Evolutionary conservation across 257 asterid species (phyloP), one percentile per base, ranked within the genome.

Genomic region (Forsythia viridissima): DNA sequence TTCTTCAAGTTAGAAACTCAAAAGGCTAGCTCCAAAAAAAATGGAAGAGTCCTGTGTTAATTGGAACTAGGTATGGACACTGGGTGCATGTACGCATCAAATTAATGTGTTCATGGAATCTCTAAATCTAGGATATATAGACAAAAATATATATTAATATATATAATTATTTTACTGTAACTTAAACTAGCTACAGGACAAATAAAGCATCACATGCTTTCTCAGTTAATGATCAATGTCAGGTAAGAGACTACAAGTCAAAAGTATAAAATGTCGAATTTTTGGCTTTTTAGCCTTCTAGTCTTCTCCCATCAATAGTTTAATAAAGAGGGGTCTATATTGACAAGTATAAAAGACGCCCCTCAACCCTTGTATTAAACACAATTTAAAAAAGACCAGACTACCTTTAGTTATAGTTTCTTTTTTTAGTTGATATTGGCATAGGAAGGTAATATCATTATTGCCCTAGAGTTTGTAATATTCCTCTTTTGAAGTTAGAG

Each of bases 71-170:
- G 63, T 20, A 30, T 40, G 74, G 38, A 57, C 13, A 73, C 7
- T 20, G 38, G 65, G 10, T 55, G 65, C 65, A 55, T 55, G 16
- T 55, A 55, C 16, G 21, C 24, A 55, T 76, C 15, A 77, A 82
- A 15, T 20, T 37, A n/a, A 30, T 30, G 34, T 70, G 37, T 73
- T 46, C 67, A 69, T 44, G 81, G 68, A 65, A 61, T 34, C 42
- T 70, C 71, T 5, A 71, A 8, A 84, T 67, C 38, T 52, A 80
- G 48, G 57, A 52, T 36, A 61, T 46, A 61, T 66, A 48, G 74
- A 69, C 40, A 21, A 10, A 44, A 78, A 55, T 40, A 40, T 39
- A 44, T 55, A n/a, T 55, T 55, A 15, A 52, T 6, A 48, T 52
- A 52, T 18, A 52, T 18, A 55, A 18, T 6, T 5, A 55, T 55